A percentile compares a stretch with the other conserved stretches of the same genome.
phyloP scores from a whole-genome alignment of 768 basidiomycete species.

The Pisolithus microcarpus region DNA sequence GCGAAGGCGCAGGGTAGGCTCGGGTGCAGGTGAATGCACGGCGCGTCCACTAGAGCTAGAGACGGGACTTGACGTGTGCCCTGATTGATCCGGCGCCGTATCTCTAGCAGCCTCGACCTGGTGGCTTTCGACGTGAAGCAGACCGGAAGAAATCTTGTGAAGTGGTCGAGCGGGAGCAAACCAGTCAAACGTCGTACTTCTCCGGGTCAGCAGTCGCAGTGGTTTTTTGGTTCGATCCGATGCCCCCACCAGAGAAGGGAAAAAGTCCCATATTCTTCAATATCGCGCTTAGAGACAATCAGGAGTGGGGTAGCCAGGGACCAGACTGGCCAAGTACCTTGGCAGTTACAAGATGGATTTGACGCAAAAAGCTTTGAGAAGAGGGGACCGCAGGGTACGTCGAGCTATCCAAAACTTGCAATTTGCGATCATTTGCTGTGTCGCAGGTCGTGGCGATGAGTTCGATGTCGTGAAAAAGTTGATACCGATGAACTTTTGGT shows the following conservation, averaged over 20 bases:
- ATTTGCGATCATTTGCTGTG: neutral
- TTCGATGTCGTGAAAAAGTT: neutral
- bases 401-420: neutral
- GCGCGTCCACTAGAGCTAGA: neutral
- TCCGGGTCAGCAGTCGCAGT: constrained; percentile 13
- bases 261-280: constrained; percentile 27
- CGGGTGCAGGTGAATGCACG: constrained; percentile 11
- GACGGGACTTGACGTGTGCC: neutral
- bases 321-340: neutral
- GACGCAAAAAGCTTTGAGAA: neutral
- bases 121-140: constrained; percentile 11
- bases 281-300: constrained; percentile 1
- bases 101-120: constrained; percentile 37
- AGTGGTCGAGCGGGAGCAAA: constrained; percentile 63
- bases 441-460: neutral
- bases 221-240: constrained; percentile 15
- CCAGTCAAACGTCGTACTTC: constrained; percentile 40
- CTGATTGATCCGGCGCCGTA: neutral
- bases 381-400: neutral
- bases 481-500: neutral
- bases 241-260: constrained; percentile 32
- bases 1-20: constrained; percentile 7
- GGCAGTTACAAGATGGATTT: neutral
- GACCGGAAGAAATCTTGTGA: constrained; percentile 34
- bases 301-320: neutral